Conservation (phyloP, 2,329 filamentous ascomycete species). For the Chrysosporium keratinophilum region DNA sequence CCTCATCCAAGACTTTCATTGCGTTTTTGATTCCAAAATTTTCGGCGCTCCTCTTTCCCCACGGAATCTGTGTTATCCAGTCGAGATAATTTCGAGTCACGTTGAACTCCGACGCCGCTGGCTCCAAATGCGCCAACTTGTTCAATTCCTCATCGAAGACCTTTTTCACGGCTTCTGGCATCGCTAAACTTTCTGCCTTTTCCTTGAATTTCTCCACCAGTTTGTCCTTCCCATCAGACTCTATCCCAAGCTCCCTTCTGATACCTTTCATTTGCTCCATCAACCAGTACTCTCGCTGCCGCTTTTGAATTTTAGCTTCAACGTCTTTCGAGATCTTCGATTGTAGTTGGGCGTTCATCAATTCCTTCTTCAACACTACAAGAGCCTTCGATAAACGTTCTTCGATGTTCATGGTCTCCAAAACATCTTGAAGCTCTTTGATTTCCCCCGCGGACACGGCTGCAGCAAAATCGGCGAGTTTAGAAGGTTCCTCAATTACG, state of each 20-base stretch:
- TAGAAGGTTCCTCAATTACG: slow-evolving; percentile 86
- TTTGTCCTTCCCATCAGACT: slow-evolving; percentile 97
- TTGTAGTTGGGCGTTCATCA: slow-evolving; percentile 95
- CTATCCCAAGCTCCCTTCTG: slow-evolving; percentile 84
- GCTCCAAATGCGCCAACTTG: slow-evolving; percentile 89
- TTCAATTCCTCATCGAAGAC: slow-evolving; percentile 98
- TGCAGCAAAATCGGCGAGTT: slow-evolving; percentile 92
- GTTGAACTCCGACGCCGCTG: slow-evolving; percentile 94
- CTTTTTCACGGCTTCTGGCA: slow-evolving; percentile 94
- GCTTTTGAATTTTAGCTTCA: slow-evolving; percentile 92
- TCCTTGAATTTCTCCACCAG: slow-evolving; percentile 95
- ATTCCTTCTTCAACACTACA: slow-evolving; percentile 88
- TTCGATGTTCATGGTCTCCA: slow-evolving; percentile 82
- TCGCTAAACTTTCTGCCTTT: slow-evolving; percentile 82
- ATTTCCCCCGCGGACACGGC: slow-evolving; percentile 92
- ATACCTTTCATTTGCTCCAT: slow-evolving; percentile 99
- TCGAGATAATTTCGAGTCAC: slow-evolving; percentile 97
- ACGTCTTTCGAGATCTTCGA: slow-evolving; percentile 98
- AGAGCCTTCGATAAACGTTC: slow-evolving; percentile 85
- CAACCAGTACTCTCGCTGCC: slow-evolving; percentile 94
- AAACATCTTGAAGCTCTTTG: slow-evolving; percentile 80
- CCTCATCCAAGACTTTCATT: slow-evolving; percentile 81
- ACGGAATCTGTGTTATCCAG: slow-evolving; percentile 96
- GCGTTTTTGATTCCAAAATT: slow-evolving; percentile 94
- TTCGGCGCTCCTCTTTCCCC: slow-evolving; percentile 89